A percentile compares a stretch with the other conserved stretches of the same genome.
Conservation (phyloP, 176 grass and related monocot genomes). For the Hsuehochloa calcarea region DNA sequence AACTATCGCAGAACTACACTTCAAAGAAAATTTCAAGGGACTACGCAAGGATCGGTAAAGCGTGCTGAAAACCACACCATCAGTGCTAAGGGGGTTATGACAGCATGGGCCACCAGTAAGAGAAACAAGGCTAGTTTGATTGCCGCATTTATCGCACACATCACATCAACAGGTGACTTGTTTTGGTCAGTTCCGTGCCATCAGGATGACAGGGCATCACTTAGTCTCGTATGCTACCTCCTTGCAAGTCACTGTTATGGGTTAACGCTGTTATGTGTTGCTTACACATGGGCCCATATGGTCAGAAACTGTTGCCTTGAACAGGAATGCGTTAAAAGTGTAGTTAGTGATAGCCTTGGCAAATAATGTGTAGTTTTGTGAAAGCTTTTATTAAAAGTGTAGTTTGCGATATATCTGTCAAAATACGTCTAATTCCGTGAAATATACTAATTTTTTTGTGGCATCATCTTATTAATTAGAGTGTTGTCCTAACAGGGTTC, state of each 20-base stretch:
- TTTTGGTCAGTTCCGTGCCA: not conserved
- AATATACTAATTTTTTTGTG: no score
- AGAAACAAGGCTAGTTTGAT: no score
- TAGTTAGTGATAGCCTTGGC: no score
- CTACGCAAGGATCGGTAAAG: no score
- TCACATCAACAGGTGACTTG: not conserved
- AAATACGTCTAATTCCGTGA: not conserved
- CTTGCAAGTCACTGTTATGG: not conserved
- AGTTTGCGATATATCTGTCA: not conserved
- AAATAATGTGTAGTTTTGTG: not conserved
- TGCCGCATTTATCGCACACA: no score
- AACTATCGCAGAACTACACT: no score
- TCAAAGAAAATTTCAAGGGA: no score
- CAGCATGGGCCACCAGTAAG: no score
- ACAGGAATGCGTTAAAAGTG: not conserved
- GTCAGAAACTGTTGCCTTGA: not conserved
- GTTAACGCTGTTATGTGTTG: not conserved
- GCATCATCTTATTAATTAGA: no score
- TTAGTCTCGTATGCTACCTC: not conserved
- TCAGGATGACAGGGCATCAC: not conserved
- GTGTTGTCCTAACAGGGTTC: constrained; percentile 57
- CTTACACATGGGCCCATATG: not conserved
- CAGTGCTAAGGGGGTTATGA: no score
- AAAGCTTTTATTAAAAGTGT: not conserved
- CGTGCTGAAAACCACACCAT: no score